Base-by-base conservation (phyloP, 75 land plant genomes). In the Adiantum capillusveneris region DNA sequence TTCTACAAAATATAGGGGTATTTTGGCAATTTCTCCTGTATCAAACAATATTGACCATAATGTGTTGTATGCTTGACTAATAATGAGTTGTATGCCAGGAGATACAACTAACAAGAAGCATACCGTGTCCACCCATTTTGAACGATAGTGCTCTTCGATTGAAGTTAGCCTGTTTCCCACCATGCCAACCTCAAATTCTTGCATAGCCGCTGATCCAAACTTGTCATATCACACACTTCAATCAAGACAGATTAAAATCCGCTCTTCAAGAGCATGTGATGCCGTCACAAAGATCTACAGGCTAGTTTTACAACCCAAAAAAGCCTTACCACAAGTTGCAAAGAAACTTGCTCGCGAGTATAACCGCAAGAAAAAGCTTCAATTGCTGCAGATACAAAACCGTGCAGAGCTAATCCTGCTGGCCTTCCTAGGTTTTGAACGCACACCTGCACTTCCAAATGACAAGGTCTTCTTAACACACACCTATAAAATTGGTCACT, bases 121-220 rank as follows among this genome's bases (percentile, higher is more conserved):
- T 65, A 65, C 67, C 62, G 69, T 66, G 25, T 29, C 57, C 58
- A 66, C 24, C 69, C 63, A 66, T 59, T 66, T 59, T 22, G 62
- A 31, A 19, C 69, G 69, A 49, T 66, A 66, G 24, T 58, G 28
- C 37, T 66, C 69, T 25, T 66, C 69, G 2, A 60, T 42, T 6
- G 51, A 31, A 19, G 69, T 66, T 13, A 66, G 30, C 2, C 62
- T 59, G 50, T 43, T 57, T 18, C 69, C 69, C 19, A 30, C 69
- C 11, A 45, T 66, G 11, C 58, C 69, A 60, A 66, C 34, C 62
- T 48, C 58, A 44, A 66, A 66, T 31, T 66, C 69, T 1, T 66
- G 60, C 62, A 66, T 66, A 31, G 60, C 69, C 13, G 37, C 37
- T 22, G 25, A 9, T 29, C 69, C 69, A 66, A 57, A 59, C 67